Base-by-base conservation (phyloP, 2,329 filamentous ascomycete genomes). In the Botrytis elliptica region DNA sequence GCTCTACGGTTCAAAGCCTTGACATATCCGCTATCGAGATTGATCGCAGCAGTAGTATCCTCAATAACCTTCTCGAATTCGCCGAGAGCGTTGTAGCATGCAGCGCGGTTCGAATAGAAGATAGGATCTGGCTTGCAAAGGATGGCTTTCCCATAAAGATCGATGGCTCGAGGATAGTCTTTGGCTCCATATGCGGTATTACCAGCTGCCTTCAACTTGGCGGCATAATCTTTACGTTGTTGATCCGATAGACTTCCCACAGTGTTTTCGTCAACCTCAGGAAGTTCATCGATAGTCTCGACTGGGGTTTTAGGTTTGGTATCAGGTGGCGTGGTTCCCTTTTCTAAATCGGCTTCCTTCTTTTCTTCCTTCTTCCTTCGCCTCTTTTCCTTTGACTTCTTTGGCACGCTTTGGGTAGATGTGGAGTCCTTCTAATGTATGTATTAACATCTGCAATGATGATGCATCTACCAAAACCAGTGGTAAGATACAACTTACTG, bases 91-190 rank as follows among this genome's bases (percentile, higher is more conserved):
- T 97, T 98, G 86, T 94, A 97, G 88, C 96, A 99, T 72, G 96
- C 96, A 74, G 96, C 96, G 79, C 96, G 92, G 88, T 99, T 99
- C 77, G 96, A 98, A 88, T 97, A 99, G 88, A 96, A 99, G 82
- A 99, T 95, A 46, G 96, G 94, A 81, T 99, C 96, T 74, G 95
- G 92, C 85, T 96, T 97, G 91, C 96, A 98, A 70, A 98, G 86
- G 79, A 99, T 97, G 69, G 96, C 96, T 85, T 97, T 93, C 78
- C 93, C 93, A 85, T 99, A 99, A 52, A 99, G 90, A 7, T 95
- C 92, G 81, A 99, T 99, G 78, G 96, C 96, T 80, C 90, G 91
- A 84, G 94, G 92, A 85, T 98, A 98, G 81, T 97, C 93, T 85
- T 98, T 98, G 78, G 91, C 90, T 75, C 94, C 94, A 81, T 98